Evolutionary conservation across 164 flowering plant genomes (phyloP).

Genomic region (Stephania yunnanensis): DNA sequence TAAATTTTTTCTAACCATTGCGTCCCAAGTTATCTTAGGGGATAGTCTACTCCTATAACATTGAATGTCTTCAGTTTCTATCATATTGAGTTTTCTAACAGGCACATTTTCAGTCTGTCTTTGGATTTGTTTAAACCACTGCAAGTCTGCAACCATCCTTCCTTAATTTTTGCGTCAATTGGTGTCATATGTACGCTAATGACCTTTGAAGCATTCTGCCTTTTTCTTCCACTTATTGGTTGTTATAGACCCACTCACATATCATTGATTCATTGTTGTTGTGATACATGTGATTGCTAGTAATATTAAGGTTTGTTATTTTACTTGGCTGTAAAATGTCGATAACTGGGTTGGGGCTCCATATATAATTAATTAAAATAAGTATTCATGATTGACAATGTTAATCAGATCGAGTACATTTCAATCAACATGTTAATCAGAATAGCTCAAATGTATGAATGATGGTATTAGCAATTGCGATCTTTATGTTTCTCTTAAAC

Average conservation of each 20-base stretch:
- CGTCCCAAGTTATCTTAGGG: too few relatives aligned
- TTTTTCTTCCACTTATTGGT: not conserved
- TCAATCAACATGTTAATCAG: not conserved
- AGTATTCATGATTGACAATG: not conserved
- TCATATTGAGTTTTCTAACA: too few relatives aligned
- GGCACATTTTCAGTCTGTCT: too few relatives aligned
- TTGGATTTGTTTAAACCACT: too few relatives aligned
- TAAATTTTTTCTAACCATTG: too few relatives aligned
- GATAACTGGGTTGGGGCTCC: not conserved
- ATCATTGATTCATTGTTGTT: not conserved
- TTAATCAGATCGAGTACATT: not conserved
- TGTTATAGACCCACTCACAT: not conserved
- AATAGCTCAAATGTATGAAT: not conserved
- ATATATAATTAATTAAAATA: not conserved
- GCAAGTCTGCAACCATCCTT: too few relatives aligned
- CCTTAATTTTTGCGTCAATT: too few relatives aligned
- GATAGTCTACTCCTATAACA: too few relatives aligned
- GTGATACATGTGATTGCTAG: not conserved
- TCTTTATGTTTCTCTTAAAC: not conserved
- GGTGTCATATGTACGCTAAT: not conserved
- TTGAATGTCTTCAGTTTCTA: too few relatives aligned
- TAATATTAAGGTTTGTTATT: not conserved
- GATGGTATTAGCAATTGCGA: not conserved
- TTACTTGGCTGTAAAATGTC: not conserved
- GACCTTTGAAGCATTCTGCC: not conserved